phyloP scores from a whole-genome alignment of 2,329 filamentous ascomycete species.

The Colletotrichum tamarilloi region DNA sequence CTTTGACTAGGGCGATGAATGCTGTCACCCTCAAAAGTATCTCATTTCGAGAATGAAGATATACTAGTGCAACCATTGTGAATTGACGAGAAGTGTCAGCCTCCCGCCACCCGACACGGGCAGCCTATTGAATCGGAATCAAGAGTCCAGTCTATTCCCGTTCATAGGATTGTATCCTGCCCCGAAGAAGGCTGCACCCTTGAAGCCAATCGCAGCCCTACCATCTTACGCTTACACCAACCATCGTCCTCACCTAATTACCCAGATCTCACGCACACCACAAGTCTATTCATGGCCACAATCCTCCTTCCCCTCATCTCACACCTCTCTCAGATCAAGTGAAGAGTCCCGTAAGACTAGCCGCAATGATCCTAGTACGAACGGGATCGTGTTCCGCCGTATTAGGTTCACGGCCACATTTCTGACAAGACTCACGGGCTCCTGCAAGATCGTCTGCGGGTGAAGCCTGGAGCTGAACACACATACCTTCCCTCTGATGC shows the following conservation, averaged over 20 bases:
- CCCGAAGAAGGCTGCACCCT: not conserved
- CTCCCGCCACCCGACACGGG: not conserved
- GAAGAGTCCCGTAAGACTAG: not conserved
- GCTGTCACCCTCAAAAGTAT: not conserved
- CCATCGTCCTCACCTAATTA: not conserved
- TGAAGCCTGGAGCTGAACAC: not conserved
- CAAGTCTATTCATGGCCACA: not conserved
- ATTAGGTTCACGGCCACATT: not conserved
- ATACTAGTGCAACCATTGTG: not conserved
- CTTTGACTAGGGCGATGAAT: not conserved
- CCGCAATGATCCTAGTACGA: not conserved
- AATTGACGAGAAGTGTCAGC: not conserved
- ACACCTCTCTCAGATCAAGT: not conserved
- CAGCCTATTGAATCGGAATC: not conserved
- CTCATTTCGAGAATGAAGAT: not conserved
- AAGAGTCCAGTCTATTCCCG: not conserved
- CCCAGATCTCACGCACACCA: not conserved
- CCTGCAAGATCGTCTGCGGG: not conserved
- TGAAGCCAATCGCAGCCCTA: not conserved
- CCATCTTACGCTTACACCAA: not conserved
- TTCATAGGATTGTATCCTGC: not conserved
- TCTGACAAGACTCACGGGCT: slow-evolving; percentile 14
- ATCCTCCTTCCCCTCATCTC: not conserved
- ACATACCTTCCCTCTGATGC: not conserved
- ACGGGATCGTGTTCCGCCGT: not conserved